phyloP scores from a whole-genome alignment of 2,329 filamentous ascomycete genomes.

The Exophiala xenobiotica region DNA sequence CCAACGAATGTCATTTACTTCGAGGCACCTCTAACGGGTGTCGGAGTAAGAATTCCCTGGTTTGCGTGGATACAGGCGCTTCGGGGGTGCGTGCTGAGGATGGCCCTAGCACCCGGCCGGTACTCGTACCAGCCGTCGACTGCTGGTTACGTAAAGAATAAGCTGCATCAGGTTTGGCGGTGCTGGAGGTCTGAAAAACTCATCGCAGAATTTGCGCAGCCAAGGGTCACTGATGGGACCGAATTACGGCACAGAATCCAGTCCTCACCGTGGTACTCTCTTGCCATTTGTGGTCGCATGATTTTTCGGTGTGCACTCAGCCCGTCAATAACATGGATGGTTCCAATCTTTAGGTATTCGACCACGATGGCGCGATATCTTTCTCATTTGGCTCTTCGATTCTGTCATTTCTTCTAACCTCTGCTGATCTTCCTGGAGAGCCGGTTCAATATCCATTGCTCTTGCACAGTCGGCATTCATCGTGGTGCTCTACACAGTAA shows the following conservation, averaged over 20 bases:
- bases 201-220: slow-evolving; percentile 25
- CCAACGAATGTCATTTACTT: slow-evolving; percentile 10
- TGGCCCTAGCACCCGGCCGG: slow-evolving; percentile 33
- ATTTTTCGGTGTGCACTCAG: too few relatives aligned
- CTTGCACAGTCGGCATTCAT: too few relatives aligned
- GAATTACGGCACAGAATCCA: slow-evolving; percentile 22
- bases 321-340: background rate
- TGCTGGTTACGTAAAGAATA: slow-evolving; percentile 45
- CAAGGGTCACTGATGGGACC: slow-evolving; percentile 25
- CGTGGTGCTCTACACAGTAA: too few relatives aligned
- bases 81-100: slow-evolving; percentile 13
- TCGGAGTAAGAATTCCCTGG: background rate
- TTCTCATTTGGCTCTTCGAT: slow-evolving; percentile 1
- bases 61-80: background rate
- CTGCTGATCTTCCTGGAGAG: background rate
- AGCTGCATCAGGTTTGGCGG: slow-evolving; percentile 26
- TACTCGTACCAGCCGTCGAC: slow-evolving; percentile 8
- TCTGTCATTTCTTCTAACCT: slow-evolving; percentile 3
- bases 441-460: background rate
- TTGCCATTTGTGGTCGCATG: slow-evolving; percentile 18
- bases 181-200: slow-evolving; percentile 20
- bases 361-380: slow-evolving; percentile 7
- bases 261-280: slow-evolving; percentile 12
- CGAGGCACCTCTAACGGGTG: background rate
- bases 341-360: slow-evolving; percentile 1